Conservation (phyloP, 1,139 yeast species). For the Taphrina deformans region DNA sequence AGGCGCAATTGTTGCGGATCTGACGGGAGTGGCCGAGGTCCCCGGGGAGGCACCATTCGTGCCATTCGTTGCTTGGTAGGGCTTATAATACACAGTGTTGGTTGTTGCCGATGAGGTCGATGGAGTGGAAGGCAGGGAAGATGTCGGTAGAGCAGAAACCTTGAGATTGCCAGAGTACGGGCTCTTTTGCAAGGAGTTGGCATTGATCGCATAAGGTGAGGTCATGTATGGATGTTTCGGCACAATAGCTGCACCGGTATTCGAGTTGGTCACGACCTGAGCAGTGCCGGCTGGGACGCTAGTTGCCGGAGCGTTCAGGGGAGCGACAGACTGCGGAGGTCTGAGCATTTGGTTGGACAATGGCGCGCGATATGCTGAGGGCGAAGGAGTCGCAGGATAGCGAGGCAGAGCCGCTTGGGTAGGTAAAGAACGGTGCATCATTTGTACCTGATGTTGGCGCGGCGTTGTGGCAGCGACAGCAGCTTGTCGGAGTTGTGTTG, state of each 20-base stretch:
- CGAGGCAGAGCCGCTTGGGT: not conserved
- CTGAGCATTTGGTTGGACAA: not conserved
- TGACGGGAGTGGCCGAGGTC: not conserved
- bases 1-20: not conserved
- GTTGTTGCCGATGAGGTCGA: not conserved
- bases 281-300: not conserved
- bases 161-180: not conserved
- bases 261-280: not conserved
- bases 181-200: not conserved
- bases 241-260: not conserved
- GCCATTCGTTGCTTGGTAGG: not conserved
- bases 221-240: not conserved
- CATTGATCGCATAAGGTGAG: slow-evolving; percentile 2
- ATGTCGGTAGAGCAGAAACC: not conserved
- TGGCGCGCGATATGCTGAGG: not conserved
- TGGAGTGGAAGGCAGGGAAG: not conserved
- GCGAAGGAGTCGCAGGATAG: slow-evolving; percentile 1
- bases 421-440: not conserved
- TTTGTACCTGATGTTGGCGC: not conserved
- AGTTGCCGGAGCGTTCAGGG: not conserved
- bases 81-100: not conserved
- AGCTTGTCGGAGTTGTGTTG: slow-evolving; percentile 36
- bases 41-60: not conserved
- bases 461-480: slow-evolving; percentile 1
- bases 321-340: not conserved